These are phyloP conservation scores for Amaranthus palmeri DNA, from an alignment of 148 eudicot genomes.

Conservation along the genomic window DNA sequence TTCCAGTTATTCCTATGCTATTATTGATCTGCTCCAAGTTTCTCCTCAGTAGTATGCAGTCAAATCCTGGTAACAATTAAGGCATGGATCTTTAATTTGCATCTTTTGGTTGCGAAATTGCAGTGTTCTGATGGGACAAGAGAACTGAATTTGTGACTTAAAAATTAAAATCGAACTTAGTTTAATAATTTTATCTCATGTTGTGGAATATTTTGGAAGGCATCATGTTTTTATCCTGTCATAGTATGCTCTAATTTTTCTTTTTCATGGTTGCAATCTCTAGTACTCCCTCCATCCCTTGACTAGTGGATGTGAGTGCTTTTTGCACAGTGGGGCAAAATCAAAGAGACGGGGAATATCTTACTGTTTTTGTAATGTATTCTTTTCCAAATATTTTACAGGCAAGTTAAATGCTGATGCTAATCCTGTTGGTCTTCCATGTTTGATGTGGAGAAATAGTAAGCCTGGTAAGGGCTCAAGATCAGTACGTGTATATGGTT, in stretches of 20 bases:
- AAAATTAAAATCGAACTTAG: not conserved
- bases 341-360: too few species aligned
- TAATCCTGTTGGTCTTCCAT: slow-evolving; percentile 21
- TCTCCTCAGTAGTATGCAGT: not conserved
- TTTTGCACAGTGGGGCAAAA: too few species aligned
- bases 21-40: not conserved
- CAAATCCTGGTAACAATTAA: not conserved
- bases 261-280: not conserved
- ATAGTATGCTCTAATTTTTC: not conserved
- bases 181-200: not conserved
- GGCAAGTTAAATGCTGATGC: slow-evolving; percentile 27
- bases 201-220: not conserved
- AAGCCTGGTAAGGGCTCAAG: slow-evolving; percentile 24
- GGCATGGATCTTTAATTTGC: not conserved
- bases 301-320: not conserved
- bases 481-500: slow-evolving; percentile 40
- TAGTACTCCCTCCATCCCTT: not conserved
- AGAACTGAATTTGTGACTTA: not conserved
- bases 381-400: slow-evolving; percentile 17
- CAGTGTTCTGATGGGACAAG: not conserved
- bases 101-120: not conserved
- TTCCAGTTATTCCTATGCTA: not conserved
- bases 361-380: not conserved
- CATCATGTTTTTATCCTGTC: not conserved
- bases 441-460: slow-evolving; percentile 28